Conservation (phyloP, 106 monocot species). For the Posidonia australis region DNA sequence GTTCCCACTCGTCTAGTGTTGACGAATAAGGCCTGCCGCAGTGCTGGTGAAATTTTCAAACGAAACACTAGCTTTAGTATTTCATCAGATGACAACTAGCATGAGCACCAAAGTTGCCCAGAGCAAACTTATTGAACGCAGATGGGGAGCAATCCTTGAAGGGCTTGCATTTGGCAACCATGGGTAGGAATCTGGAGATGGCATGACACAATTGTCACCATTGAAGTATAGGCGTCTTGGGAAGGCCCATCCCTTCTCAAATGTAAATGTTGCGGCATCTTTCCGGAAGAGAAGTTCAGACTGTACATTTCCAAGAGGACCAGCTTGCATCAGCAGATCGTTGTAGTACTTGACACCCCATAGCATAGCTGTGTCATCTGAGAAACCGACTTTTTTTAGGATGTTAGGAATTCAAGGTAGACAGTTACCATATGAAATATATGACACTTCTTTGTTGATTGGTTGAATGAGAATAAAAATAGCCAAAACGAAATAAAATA, state of each 20-base stretch:
- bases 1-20: too few species aligned
- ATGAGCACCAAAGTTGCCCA: too few species aligned
- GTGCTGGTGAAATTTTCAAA: too few species aligned
- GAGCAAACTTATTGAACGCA: background rate
- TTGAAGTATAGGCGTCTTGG: constrained; percentile 17
- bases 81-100: too few species aligned
- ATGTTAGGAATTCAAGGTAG: too few species aligned
- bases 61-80: too few species aligned
- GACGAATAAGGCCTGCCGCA: too few species aligned
- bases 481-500: too few species aligned
- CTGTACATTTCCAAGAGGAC: constrained; percentile 17
- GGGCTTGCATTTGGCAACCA: constrained; percentile 11
- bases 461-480: too few species aligned
- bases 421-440: too few species aligned
- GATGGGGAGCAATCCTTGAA: background rate
- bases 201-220: constrained; percentile 16
- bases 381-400: too few species aligned
- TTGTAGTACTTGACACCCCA: constrained; percentile 19
- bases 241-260: constrained; percentile 17
- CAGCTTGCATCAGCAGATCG: constrained; percentile 18
- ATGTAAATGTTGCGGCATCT: constrained; percentile 8
- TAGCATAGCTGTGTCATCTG: constrained; percentile 19
- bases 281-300: constrained; percentile 13
- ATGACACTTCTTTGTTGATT: too few species aligned
- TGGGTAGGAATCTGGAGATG: constrained; percentile 12